phyloP scores from a whole-genome alignment of 1,284 basidiomycete species.

The Trichosporon sp. region DNA sequence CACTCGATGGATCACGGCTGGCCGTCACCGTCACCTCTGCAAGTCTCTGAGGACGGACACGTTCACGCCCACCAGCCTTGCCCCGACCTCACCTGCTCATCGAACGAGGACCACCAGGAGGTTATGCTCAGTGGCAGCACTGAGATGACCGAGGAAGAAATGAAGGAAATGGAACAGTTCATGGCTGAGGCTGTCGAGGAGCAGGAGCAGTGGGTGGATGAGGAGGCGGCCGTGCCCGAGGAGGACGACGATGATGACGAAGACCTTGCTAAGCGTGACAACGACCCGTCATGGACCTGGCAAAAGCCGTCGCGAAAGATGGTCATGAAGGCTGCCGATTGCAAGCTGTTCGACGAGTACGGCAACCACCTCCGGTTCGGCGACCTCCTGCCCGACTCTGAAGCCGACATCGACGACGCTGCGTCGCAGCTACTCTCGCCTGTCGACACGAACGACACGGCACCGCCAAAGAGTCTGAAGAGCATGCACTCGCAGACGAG shows the following conservation, averaged over 20 bases:
- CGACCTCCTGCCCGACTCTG: constrained; percentile 41
- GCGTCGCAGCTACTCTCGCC: not conserved
- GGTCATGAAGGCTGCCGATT: constrained; percentile 41
- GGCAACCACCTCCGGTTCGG: constrained; percentile 47
- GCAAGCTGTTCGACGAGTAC: constrained; percentile 46
- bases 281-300: constrained; percentile 14
- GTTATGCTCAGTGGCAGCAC: constrained; percentile 5
- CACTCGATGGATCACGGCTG: constrained; percentile 9
- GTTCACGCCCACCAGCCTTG: constrained; percentile 10
- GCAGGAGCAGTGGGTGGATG: constrained; percentile 7
- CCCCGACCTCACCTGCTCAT: constrained; percentile 4
- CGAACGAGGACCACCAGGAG: constrained; percentile 6
- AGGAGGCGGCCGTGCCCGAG: not conserved
- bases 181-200: not conserved
- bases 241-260: not conserved
- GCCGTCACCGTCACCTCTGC: not conserved
- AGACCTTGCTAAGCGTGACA: constrained; percentile 6
- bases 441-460: constrained; percentile 4
- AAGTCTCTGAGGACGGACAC: not conserved
- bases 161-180: not conserved
- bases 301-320: not conserved
- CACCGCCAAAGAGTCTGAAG: not conserved
- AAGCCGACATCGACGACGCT: not conserved
- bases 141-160: constrained; percentile 2
- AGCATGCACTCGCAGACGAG: not conserved